A percentile compares a stretch with the other conserved stretches of the same genome.
These are phyloP conservation scores for Sporothrix humicola DNA, from an alignment of 2,329 filamentous ascomycete genomes.

Conservation along the genomic window DNA sequence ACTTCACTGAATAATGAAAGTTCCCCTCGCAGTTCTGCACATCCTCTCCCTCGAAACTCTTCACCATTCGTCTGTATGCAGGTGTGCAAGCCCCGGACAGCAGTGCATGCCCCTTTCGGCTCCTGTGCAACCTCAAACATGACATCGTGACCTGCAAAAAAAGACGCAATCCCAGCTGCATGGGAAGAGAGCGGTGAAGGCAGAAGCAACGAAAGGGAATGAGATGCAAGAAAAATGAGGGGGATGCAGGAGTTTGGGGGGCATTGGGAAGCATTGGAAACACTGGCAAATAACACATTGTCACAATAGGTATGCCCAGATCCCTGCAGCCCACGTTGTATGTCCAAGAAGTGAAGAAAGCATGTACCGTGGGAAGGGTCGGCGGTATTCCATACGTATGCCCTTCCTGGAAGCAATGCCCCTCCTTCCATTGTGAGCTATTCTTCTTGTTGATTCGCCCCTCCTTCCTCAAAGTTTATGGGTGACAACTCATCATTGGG, in stretches of 20 bases:
- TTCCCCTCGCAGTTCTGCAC: not conserved
- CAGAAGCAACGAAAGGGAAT: not conserved
- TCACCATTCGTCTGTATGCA: slow-evolving; percentile 8
- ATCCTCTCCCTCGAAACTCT: too few relatives aligned
- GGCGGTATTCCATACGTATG: not conserved
- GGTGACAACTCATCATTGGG: not conserved
- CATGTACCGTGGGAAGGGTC: not conserved
- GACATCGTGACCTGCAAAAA: slow-evolving; percentile 28
- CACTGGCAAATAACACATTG: not conserved
- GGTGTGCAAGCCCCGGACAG: not conserved
- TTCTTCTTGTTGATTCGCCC: not conserved
- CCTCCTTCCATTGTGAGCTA: not conserved
- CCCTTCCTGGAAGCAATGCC: not conserved
- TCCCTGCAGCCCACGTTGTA: slow-evolving; percentile 16
- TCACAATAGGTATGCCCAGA: not conserved
- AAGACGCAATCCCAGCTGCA: slow-evolving; percentile 11
- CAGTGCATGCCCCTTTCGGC: not conserved
- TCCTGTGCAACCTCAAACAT: slow-evolving; percentile 17
- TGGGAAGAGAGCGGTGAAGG: slow-evolving; percentile 17
- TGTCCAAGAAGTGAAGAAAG: not conserved
- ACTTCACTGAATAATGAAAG: not conserved
- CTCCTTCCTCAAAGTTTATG: not conserved
- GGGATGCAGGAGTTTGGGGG: not conserved
- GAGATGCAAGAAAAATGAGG: not conserved
- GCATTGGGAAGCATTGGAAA: not conserved